Conservation (phyloP, 208 protist species). For the Leishmania tarentolae region DNA sequence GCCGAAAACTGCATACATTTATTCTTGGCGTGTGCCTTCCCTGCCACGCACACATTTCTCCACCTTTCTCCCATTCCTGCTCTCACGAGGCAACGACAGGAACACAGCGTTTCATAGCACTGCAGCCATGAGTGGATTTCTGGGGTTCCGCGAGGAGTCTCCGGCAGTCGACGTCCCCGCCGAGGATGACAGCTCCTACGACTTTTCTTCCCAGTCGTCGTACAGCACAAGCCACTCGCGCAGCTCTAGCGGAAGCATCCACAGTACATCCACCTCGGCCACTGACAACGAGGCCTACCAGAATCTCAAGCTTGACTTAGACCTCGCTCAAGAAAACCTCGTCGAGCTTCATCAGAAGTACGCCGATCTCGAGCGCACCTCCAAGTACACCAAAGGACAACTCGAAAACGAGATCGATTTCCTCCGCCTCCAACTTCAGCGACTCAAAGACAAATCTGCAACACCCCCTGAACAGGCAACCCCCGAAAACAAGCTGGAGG, state of each 20-base stretch:
- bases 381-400: constrained; percentile 27
- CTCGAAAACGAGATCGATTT: constrained; percentile 24
- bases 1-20: not conserved
- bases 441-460: not conserved
- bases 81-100: not conserved
- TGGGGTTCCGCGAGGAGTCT: constrained; percentile 26
- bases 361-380: constrained; percentile 35
- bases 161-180: constrained; percentile 16
- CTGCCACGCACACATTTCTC: not conserved
- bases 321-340: constrained; percentile 29
- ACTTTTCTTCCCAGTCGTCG: constrained; percentile 33
- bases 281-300: constrained; percentile 40
- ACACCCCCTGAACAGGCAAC: not conserved
- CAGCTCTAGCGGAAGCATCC: constrained; percentile 30
- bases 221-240: constrained; percentile 35
- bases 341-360: constrained; percentile 31
- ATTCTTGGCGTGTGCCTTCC: not conserved
- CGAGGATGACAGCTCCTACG: constrained; percentile 26
- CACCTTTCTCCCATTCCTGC: not conserved
- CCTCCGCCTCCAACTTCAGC: constrained; percentile 17
- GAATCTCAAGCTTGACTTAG: constrained; percentile 29
- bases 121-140: not conserved
- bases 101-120: not conserved
- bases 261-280: constrained; percentile 26
- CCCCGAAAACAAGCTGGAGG: too few relatives aligned